A percentile compares a stretch with the other conserved stretches of the same genome.
These are phyloP conservation scores for Nematocida sp. DNA, from an alignment of 371 early-diverging fungal genomes.

Conservation along the genomic window DNA sequence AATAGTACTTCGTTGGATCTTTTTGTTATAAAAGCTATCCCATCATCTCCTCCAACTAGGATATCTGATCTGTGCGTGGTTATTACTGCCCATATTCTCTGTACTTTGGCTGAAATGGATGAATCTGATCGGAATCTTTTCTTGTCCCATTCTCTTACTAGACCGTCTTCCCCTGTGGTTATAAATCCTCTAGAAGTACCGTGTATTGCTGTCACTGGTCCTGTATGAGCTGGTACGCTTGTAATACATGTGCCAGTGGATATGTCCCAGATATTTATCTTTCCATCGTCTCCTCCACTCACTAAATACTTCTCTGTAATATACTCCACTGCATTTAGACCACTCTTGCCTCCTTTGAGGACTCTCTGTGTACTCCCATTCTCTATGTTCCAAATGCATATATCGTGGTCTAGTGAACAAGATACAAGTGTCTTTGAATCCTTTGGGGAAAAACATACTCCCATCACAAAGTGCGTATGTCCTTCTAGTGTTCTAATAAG, in stretches of 20 bases:
- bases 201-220: conserved; percentile 56
- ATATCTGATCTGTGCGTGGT: conserved; percentile 24
- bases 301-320: conserved; percentile 52
- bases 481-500: conserved; percentile 48
- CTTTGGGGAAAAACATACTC: conserved; percentile 48
- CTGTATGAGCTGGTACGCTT: conserved; percentile 55
- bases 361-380: conserved; percentile 31
- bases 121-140: conserved; percentile 53
- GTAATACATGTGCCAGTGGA: conserved; percentile 37
- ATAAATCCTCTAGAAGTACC: conserved; percentile 32
- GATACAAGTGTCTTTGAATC: conserved; percentile 52
- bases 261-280: conserved; percentile 57
- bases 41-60: conserved; percentile 61
- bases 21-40: conserved; percentile 49
- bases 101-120: conserved; percentile 32
- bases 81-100: conserved; percentile 57
- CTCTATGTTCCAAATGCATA: conserved; percentile 56
- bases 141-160: conserved; percentile 53
- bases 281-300: conserved; percentile 59
- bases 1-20: not conserved
- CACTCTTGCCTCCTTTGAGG: conserved; percentile 43
- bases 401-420: conserved; percentile 56
- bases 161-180: conserved; percentile 56
- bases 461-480: conserved; percentile 64
- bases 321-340: conserved; percentile 46